Base-by-base conservation (phyloP, 2,329 filamentous ascomycete genomes). In the Cytospora schulzeri region DNA sequence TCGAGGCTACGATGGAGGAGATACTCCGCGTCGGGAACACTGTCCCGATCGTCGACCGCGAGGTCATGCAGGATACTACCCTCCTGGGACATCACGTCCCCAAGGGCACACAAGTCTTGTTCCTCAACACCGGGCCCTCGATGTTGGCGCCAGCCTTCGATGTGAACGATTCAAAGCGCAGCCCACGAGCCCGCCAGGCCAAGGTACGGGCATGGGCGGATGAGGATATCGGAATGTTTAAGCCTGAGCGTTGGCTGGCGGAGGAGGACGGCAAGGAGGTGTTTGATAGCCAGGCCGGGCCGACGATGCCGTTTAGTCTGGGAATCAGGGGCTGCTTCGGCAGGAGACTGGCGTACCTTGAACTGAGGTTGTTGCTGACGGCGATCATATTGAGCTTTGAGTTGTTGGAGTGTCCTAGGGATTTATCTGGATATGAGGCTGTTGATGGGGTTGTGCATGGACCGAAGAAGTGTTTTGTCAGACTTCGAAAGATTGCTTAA, bases 1-100 rank as follows among this genome's bases (percentile, higher is more conserved):
- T 81, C 6, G 77, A 81, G 67, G 80, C 79, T 59, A 76, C 81
- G 48, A 80, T 79, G 73, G 76, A 77, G 59, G 80, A 82, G 70
- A 76, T 77, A 0, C 74, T 82, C 6, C 78, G 80, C 51, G 77
- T 75, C 71, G 80, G 80, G 64, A 78, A 78, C 2, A 78, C 79
- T 4, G 80, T 81, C 53, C 78, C 79, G 28, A 77, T 79, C 74
- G 79, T 77, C 2, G 78, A 80, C n/a, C 76, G 79, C 9, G 72
- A 80, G 66, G 75, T 77, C 0, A 57, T 78, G 33, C 70, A 69
- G 5, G 77, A 79, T 29, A 77, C 80, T 62, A 69, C 65, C 6
- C 70, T 82, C 1, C 76, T 75, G 4, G 73, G 73, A 1, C 79
- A 79, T 71, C 70, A 73, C 45, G 71, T 82, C 0, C 79, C 79